phyloP scores from a whole-genome alignment of 225 moss, liverwort and hornwort species.

The Ulota crispa region DNA sequence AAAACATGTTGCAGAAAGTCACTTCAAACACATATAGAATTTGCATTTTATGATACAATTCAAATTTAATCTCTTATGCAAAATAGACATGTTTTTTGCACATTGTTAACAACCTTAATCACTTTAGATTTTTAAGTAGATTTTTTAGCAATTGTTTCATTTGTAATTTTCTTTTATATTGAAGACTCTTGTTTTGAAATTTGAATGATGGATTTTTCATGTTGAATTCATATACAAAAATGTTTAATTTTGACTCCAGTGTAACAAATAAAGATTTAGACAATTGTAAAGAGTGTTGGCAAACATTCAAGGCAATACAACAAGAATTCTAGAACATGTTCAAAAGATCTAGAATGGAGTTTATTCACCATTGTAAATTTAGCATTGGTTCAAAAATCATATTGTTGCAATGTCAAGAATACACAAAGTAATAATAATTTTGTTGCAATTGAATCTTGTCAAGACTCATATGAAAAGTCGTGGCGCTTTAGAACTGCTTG shows the following conservation, averaged over 20 bases:
- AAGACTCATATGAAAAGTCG: slow-evolving; percentile 21
- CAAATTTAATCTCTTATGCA: not conserved
- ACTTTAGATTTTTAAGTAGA: not conserved
- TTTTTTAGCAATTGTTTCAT: not conserved
- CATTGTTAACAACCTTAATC: not conserved
- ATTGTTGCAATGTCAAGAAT: not conserved
- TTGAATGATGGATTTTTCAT: not conserved
- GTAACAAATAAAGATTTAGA: not conserved
- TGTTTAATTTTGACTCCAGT: not conserved
- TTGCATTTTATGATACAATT: not conserved
- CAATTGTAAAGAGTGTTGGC: not conserved
- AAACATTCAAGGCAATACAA: not conserved
- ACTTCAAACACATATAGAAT: not conserved
- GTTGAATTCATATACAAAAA: not conserved
- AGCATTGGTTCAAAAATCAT: not conserved
- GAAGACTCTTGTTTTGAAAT: not conserved
- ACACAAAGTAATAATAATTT: not conserved
- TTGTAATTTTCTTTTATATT: not conserved
- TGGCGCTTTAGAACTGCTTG: slow-evolving; percentile 30
- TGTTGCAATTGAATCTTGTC: not conserved
- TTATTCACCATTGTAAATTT: not conserved
- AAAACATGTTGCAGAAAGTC: not conserved
- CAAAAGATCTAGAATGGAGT: too few relatives aligned
- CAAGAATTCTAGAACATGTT: not conserved
- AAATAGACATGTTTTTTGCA: not conserved